A percentile compares a stretch with the other conserved stretches of the same genome.
These are phyloP conservation scores for Chalara sp. DNA, from an alignment of 2,329 filamentous ascomycete genomes.

Conservation along the genomic window DNA sequence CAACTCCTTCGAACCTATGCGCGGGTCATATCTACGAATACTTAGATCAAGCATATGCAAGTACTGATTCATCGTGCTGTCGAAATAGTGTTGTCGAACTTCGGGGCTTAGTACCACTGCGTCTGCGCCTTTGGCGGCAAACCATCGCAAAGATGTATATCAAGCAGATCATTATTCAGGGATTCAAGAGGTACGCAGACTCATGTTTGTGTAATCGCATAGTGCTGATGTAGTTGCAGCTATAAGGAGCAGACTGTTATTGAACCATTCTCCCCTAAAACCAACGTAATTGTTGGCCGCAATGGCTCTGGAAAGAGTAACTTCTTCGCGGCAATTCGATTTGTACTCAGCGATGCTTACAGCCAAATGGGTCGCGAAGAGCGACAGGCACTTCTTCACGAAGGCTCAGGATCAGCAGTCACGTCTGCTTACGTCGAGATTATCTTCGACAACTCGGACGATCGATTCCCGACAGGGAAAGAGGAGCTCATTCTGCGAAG, in stretches of 20 bases:
- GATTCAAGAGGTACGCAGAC: conserved; percentile 83
- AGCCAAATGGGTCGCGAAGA: conserved; percentile 94
- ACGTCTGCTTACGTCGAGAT: conserved; percentile 99
- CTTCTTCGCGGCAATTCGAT: conserved; percentile 98
- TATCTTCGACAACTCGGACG: conserved; percentile 96
- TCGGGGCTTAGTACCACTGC: too few species aligned
- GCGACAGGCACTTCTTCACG: conserved; percentile 91
- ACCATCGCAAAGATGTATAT: conserved; percentile 69
- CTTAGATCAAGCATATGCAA: too few species aligned
- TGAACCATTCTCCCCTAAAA: conserved; percentile 94
- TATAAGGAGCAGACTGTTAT: conserved; percentile 99
- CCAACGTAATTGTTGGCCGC: conserved; percentile 97
- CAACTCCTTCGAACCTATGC: too few species aligned
- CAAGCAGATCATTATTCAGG: conserved; percentile 99
- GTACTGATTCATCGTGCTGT: too few species aligned
- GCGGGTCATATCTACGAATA: too few species aligned
- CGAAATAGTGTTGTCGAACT: too few species aligned
- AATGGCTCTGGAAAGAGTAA: conserved; percentile 99
- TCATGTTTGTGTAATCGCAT: neutral
- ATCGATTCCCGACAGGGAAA: conserved; percentile 88
- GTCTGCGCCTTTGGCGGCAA: neutral
- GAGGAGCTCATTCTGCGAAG: conserved; percentile 85
- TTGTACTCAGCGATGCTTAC: conserved; percentile 96
- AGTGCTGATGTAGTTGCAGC: conserved; percentile 40
- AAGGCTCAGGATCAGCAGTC: conserved; percentile 93